Conservation (phyloP, 441 rosid genomes). For the Erodium moschatum region DNA sequence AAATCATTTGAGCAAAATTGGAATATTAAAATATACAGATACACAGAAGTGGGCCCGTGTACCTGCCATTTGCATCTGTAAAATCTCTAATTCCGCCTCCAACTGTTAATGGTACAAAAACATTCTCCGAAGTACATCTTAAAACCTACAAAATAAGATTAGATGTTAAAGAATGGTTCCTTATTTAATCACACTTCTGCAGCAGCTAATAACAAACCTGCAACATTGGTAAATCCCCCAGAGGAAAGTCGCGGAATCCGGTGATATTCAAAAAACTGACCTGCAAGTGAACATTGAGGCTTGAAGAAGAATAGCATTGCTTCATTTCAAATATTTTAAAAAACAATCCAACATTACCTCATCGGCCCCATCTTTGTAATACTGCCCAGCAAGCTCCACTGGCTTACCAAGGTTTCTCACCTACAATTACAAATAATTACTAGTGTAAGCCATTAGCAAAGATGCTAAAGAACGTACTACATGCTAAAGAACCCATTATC, state of each 20-base stretch:
- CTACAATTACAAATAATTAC: constrained; percentile 27
- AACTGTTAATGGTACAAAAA: constrained; percentile 94
- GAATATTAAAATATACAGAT: neutral
- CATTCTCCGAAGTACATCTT: constrained; percentile 81
- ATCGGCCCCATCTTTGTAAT: constrained; percentile 89
- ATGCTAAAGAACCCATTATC: neutral
- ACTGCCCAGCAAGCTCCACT: constrained; percentile 81
- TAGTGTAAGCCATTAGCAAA: constrained; percentile 12
- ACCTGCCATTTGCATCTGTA: constrained; percentile 92
- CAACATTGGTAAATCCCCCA: constrained; percentile 93
- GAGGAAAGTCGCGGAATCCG: constrained; percentile 87
- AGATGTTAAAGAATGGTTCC: neutral
- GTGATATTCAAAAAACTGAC: constrained; percentile 86
- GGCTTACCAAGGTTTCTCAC: constrained; percentile 99
- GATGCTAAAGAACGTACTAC: neutral
- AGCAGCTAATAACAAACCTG: constrained; percentile 46
- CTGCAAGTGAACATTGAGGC: constrained; percentile 27
- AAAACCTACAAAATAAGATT: constrained; percentile 42
- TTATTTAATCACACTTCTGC: neutral
- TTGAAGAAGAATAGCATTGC: neutral
- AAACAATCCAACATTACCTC: constrained; percentile 46
- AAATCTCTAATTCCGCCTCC: constrained; percentile 99
- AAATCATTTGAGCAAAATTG: neutral
- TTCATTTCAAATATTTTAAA: neutral
- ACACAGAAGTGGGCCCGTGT: neutral